phyloP scores from a whole-genome alignment of 805 yeast species.

The Nakazawaea molendinolei region DNA sequence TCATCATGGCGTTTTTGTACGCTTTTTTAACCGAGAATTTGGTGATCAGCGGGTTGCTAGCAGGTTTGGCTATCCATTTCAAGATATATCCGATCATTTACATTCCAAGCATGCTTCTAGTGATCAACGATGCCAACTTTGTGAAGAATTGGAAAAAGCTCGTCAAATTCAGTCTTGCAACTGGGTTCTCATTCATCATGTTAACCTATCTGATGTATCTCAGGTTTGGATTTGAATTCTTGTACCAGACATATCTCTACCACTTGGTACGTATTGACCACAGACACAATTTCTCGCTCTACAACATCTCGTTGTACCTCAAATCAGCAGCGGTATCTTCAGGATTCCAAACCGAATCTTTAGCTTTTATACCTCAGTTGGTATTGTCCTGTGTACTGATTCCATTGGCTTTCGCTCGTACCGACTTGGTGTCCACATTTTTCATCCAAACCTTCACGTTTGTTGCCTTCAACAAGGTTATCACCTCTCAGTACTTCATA shows the following conservation, averaged over 20 bases:
- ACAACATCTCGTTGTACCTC: constrained; percentile 67
- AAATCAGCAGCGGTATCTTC: constrained; percentile 33
- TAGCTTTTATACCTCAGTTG: constrained; percentile 84
- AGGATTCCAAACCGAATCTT: constrained; percentile 23
- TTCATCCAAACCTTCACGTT: constrained; percentile 78
- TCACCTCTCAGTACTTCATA: constrained; percentile 92
- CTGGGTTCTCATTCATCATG: constrained; percentile 35
- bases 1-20: constrained; percentile 57
- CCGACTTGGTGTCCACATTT: constrained; percentile 41
- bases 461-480: constrained; percentile 73
- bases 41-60: constrained; percentile 36
- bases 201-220: constrained; percentile 57
- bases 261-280: constrained; percentile 84
- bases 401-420: constrained; percentile 43
- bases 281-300: constrained; percentile 89
- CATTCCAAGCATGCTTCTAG: constrained; percentile 59
- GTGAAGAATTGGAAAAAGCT: too few species aligned
- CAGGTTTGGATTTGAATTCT: constrained; percentile 67
- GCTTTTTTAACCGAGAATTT: constrained; percentile 27
- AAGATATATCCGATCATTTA: constrained; percentile 91
- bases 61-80: constrained; percentile 83
- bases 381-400: constrained; percentile 48
- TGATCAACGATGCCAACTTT: too few species aligned
- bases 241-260: constrained; percentile 74
- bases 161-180: constrained; percentile 32